Evolutionary conservation across 495 filamentous ascomycete genomes (phyloP).

Genomic region (Trichoderma virens): DNA sequence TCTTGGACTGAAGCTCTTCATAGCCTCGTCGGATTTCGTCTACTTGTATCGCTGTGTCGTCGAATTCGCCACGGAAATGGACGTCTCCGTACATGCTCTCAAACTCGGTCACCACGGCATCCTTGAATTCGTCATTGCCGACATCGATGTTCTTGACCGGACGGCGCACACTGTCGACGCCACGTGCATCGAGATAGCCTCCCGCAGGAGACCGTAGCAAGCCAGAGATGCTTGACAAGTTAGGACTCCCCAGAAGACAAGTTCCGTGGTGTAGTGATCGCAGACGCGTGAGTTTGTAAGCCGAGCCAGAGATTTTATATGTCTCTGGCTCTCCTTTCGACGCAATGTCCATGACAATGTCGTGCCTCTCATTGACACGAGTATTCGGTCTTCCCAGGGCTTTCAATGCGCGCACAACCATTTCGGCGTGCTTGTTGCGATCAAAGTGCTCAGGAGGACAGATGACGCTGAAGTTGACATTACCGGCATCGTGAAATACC

Average conservation of each 20-base stretch:
- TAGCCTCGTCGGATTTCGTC: conserved; percentile 19
- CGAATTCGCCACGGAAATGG: conserved; percentile 35
- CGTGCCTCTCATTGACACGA: conserved; percentile 81
- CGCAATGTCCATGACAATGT: conserved; percentile 67
- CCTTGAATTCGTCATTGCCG: conserved; percentile 39
- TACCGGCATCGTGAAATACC: conserved; percentile 87
- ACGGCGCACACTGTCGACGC: conserved; percentile 89
- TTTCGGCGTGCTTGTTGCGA: conserved; percentile 78
- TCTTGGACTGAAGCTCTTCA: conserved; percentile 56
- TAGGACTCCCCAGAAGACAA: conserved; percentile 64
- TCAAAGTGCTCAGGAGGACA: conserved; percentile 68
- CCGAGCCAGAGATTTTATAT: conserved; percentile 83
- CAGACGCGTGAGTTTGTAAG: conserved; percentile 77
- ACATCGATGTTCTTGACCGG: conserved; percentile 68
- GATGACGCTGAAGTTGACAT: conserved; percentile 89
- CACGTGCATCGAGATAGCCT: conserved; percentile 66
- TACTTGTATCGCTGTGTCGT: conserved; percentile 33
- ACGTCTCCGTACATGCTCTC: conserved; percentile 41
- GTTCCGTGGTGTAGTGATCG: conserved; percentile 89
- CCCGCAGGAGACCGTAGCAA: conserved; percentile 68
- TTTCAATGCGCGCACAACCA: conserved; percentile 75
- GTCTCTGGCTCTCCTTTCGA: conserved; percentile 23
- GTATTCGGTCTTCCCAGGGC: conserved; percentile 39
- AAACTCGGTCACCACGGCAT: conserved; percentile 46
- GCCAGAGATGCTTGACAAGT: conserved; percentile 55